These are phyloP conservation scores for Zopfochytrium polystomum DNA, from an alignment of 371 early-diverging fungal genomes.

Conservation along the genomic window DNA sequence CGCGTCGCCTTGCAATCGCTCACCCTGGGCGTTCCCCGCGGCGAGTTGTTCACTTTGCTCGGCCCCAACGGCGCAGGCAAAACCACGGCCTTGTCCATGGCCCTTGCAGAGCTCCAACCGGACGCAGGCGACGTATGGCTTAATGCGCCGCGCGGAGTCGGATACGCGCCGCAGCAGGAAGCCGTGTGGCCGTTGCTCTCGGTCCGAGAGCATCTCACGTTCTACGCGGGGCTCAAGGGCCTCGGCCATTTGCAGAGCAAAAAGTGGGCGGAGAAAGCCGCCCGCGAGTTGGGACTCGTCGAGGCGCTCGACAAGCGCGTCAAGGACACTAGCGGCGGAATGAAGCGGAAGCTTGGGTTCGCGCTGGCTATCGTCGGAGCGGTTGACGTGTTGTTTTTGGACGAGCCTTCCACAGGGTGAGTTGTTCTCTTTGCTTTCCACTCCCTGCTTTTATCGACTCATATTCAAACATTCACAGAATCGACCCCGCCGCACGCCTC, in stretches of 20 bases:
- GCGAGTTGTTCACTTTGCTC: background rate
- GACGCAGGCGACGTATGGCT: slow-evolving; percentile 12
- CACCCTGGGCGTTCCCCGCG: background rate
- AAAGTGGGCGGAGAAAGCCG: slow-evolving; percentile 13
- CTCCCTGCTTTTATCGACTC: slow-evolving; percentile 15
- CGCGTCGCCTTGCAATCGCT: background rate
- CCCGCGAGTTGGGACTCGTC: background rate
- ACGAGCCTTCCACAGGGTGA: slow-evolving; percentile 38
- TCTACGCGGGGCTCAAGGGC: slow-evolving; percentile 15
- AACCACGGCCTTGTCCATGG: slow-evolving; percentile 22
- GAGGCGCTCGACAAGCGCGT: slow-evolving; percentile 37
- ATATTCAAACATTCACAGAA: slow-evolving; percentile 13
- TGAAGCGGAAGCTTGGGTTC: slow-evolving; percentile 31
- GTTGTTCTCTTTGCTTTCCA: slow-evolving; percentile 7
- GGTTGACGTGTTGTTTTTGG: slow-evolving; percentile 36
- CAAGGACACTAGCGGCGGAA: slow-evolving; percentile 28
- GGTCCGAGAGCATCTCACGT: slow-evolving; percentile 16
- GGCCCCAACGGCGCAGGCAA: slow-evolving; percentile 13
- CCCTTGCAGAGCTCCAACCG: slow-evolving; percentile 11
- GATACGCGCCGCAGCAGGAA: slow-evolving; percentile 17
- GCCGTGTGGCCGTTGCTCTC: slow-evolving; percentile 22
- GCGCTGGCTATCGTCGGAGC: slow-evolving; percentile 31
- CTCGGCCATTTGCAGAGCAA: background rate
- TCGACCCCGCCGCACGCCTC: slow-evolving; percentile 19
- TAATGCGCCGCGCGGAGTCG: slow-evolving; percentile 5